Evolutionary conservation across 352 stramenopile species (phyloP).

Genomic region (Aphanomyces euteiches): DNA sequence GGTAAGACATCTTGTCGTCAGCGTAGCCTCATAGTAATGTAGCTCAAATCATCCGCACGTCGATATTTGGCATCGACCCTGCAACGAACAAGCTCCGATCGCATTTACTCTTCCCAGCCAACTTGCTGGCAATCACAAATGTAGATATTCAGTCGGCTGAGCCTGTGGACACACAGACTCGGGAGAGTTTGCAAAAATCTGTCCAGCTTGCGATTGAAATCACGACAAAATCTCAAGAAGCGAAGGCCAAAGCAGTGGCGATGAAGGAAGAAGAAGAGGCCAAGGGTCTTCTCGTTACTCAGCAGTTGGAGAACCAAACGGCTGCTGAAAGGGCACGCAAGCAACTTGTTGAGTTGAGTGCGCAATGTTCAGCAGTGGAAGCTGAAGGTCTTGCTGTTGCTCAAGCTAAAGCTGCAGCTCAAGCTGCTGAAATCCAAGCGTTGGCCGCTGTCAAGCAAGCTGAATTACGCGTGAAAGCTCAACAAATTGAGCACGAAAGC

Average conservation of each 20-base stretch:
- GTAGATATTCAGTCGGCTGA: constrained; percentile 78
- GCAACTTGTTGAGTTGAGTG: constrained; percentile 66
- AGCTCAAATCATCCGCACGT: constrained; percentile 67
- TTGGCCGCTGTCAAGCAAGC: constrained; percentile 65
- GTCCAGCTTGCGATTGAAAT: constrained; percentile 83
- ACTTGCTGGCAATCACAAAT: constrained; percentile 78
- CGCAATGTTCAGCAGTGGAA: constrained; percentile 66
- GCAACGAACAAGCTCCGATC: constrained; percentile 45
- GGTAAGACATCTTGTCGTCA: constrained; percentile 30
- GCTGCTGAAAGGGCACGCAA: constrained; percentile 67
- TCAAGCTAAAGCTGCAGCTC: constrained; percentile 50
- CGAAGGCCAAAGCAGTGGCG: constrained; percentile 65
- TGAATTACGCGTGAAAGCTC: constrained; percentile 58
- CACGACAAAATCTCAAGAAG: constrained; percentile 79
- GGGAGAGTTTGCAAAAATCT: constrained; percentile 73
- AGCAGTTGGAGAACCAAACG: constrained; percentile 78
- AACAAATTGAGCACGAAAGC: constrained; percentile 63
- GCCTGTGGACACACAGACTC: constrained; percentile 64
- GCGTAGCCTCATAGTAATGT: background rate
- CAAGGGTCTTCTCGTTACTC: constrained; percentile 62
- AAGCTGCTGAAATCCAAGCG: constrained; percentile 70
- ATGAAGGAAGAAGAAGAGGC: constrained; percentile 81
- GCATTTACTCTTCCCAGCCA: constrained; percentile 63
- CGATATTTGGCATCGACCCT: constrained; percentile 69
- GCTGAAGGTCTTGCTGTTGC: constrained; percentile 62